phyloP scores from a whole-genome alignment of 163 green algal genomes.

The Volvox carteri region DNA sequence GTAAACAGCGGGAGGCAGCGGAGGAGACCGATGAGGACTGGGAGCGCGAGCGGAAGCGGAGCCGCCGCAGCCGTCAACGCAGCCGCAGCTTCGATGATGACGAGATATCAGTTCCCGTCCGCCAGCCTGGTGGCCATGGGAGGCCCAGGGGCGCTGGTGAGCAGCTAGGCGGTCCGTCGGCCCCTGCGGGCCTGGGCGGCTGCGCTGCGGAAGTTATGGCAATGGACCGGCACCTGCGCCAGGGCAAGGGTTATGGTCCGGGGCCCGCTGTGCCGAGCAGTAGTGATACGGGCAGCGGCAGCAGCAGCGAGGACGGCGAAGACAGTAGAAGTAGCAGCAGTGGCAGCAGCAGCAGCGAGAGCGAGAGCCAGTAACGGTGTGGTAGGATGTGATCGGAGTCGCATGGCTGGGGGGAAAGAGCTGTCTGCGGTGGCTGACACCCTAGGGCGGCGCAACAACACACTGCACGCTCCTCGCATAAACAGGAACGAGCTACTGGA shows the following conservation, averaged over 20 bases:
- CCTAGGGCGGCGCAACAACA: too few species aligned
- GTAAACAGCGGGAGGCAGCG: neutral
- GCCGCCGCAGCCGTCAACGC: neutral
- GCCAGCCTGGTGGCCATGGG: neutral
- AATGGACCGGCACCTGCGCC: neutral
- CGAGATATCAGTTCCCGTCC: too few species aligned
- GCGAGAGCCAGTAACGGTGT: neutral
- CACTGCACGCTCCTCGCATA: too few species aligned
- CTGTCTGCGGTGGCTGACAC: too few species aligned
- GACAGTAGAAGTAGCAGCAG: conserved; percentile 3
- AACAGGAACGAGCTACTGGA: too few species aligned
- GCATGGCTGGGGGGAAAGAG: too few species aligned
- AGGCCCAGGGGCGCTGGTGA: neutral
- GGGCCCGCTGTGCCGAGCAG: neutral
- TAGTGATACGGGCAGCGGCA: neutral
- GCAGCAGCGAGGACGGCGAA: conserved; percentile 28
- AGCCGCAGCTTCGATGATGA: neutral
- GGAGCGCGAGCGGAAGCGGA: neutral
- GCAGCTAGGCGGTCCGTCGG: neutral
- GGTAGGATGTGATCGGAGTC: too few species aligned
- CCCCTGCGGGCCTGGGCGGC: too few species aligned
- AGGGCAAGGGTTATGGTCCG: neutral
- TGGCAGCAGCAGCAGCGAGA: neutral
- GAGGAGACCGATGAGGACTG: neutral
- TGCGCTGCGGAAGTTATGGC: neutral